Conservation (phyloP, 2,329 filamentous ascomycete genomes). For the Didymosphaeria variabile region DNA sequence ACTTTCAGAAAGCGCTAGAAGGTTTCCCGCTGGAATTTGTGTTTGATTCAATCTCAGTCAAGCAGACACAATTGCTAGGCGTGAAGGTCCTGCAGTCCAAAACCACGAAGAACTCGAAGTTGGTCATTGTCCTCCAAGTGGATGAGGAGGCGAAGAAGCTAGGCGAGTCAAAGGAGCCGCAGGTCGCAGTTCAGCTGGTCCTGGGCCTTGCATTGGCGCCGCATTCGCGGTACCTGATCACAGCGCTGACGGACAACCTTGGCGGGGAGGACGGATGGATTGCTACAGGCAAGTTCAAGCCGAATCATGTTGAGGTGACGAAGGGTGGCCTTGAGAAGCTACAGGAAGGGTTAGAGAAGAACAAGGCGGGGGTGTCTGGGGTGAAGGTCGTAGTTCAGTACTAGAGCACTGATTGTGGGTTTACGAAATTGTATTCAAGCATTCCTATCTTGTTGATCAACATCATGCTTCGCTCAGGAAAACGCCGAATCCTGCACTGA, state of each 20-base stretch:
- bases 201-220: conserved; percentile 19
- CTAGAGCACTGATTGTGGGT: not conserved
- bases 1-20: conserved; percentile 16
- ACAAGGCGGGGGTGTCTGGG: conserved; percentile 22
- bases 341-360: conserved; percentile 21
- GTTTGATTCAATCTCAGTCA: conserved; percentile 17
- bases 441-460: too few relatives aligned
- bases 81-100: conserved; percentile 15
- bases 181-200: conserved; percentile 16
- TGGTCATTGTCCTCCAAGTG: not conserved
- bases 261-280: conserved; percentile 22
- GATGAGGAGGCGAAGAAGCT: conserved; percentile 17
- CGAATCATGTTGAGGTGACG: conserved; percentile 17
- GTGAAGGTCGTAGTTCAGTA: conserved; percentile 20
- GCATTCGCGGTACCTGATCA: conserved; percentile 14
- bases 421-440: too few relatives aligned
- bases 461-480: too few relatives aligned
- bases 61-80: conserved; percentile 16
- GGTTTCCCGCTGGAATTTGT: conserved; percentile 19
- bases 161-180: conserved; percentile 11
- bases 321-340: conserved; percentile 20
- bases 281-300: conserved; percentile 17
- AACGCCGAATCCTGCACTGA: too few relatives aligned
- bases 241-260: conserved; percentile 16
- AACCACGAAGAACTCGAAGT: conserved; percentile 7